Base-by-base conservation (phyloP, 2,329 filamentous ascomycete genomes). In the Clonostachys rosea region DNA sequence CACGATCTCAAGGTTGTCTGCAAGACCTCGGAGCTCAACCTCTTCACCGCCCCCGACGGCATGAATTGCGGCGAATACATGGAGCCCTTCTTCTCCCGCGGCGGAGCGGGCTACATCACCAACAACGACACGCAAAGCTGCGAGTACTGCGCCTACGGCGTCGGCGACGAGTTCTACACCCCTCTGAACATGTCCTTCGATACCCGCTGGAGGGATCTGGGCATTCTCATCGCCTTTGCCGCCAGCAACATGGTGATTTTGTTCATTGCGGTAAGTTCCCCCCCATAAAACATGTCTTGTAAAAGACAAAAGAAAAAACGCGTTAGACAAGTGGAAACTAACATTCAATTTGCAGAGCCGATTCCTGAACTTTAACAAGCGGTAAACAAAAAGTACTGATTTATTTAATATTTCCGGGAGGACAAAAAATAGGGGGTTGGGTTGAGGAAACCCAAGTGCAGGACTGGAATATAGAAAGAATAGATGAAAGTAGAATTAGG, bases 101-200 rank as follows among this genome's bases (percentile, higher is more conserved):
- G 87, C n/a, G 86, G 84, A 0, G 60, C 79, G 0, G 90, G 90
- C 0, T 95, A 95, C 56, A 62, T 95, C 4, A 73, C 80, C 36
- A 71, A 83, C 56, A 85, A 87, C 54, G 71, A 74, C 2, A 88
- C 86, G 0, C 77, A 69, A 42, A 67, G 74, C 18, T 95, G 91
- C 68, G 71, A 86, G 58, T 95, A 95, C 69, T 96, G 91, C 60
- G 87, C 89, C 1, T 95, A 83, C 69, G 83, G 78, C 51, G 70
- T 88, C 12, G 91, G 90, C 33, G 87, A 95, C 54, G 75, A 95
- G 68, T 95, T 92, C 59, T 95, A 88, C 60, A 60, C 70, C 46
- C 75, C 80, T 0, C 75, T 95, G 16, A 76, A 78, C 3, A 78
- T 95, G 58, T 70, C 68, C 3, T 95, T 85, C 56, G 69, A 71